A percentile compares a stretch with the other conserved stretches of the same genome.
Evolutionary conservation across 192 early-diverging fungal species (phyloP).

Genomic region (Phlyctochytrium planicorne): DNA sequence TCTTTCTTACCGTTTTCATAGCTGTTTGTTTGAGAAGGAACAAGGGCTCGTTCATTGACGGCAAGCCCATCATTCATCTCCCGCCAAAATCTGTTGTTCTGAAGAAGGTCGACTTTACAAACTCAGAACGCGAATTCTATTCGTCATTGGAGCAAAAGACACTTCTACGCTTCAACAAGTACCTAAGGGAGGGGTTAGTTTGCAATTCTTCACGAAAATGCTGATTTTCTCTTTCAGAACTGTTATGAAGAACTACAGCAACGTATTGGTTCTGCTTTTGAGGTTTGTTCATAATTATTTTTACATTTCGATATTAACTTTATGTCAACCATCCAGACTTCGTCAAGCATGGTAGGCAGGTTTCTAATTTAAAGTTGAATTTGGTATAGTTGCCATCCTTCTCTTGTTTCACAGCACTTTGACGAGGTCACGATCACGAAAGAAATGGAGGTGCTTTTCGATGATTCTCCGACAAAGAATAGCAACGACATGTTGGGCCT

Average conservation of each 20-base stretch:
- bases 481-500: no score
- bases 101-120: constrained; percentile 15
- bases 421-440: constrained; percentile 17
- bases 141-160: constrained; percentile 37
- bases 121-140: constrained; percentile 62
- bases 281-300: constrained; percentile 16
- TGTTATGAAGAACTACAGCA: constrained; percentile 52
- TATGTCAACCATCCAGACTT: constrained; percentile 31
- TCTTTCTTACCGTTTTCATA: background rate
- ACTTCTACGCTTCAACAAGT: constrained; percentile 35
- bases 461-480: no score
- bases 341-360: constrained; percentile 39
- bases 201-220: background rate
- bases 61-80: constrained; percentile 62
- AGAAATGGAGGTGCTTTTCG: constrained; percentile 6
- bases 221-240: constrained; percentile 24
- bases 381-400: constrained; percentile 31
- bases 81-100: constrained; percentile 35
- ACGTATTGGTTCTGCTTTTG: constrained; percentile 45
- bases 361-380: background rate
- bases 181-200: constrained; percentile 28
- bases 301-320: background rate
- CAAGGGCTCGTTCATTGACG: constrained; percentile 64
- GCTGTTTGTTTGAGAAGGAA: constrained; percentile 61
- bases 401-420: constrained; percentile 31